phyloP scores from a whole-genome alignment of 75 land plant species.

The Adiantum capillusveneris region DNA sequence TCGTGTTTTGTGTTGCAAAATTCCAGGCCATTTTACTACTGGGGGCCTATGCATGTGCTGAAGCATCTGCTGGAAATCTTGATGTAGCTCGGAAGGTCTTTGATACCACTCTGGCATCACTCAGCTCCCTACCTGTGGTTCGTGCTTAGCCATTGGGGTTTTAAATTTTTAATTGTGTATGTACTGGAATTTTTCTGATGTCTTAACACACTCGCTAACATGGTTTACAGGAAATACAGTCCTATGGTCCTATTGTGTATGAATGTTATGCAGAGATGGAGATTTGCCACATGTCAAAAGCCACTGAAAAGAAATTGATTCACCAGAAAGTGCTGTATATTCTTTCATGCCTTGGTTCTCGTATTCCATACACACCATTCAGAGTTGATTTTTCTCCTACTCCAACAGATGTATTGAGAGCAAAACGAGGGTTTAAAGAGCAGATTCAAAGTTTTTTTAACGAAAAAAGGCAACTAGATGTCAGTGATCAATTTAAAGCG shows the following conservation, averaged over 20 bases:
- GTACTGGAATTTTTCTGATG: not conserved
- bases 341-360: slow-evolving; percentile 61
- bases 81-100: slow-evolving; percentile 84
- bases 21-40: slow-evolving; percentile 77
- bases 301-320: slow-evolving; percentile 10
- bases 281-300: slow-evolving; percentile 19
- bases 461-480: slow-evolving; percentile 44
- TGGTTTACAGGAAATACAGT: slow-evolving; percentile 45
- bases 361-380: slow-evolving; percentile 44
- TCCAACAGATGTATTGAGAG: slow-evolving; percentile 51
- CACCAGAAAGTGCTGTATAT: slow-evolving; percentile 57
- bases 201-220: not conserved
- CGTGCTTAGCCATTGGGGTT: not conserved
- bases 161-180: not conserved
- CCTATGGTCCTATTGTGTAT: slow-evolving; percentile 55
- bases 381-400: slow-evolving; percentile 26
- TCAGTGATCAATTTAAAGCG: slow-evolving; percentile 49
- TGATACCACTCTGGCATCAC: slow-evolving; percentile 77
- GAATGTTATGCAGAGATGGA: slow-evolving; percentile 84
- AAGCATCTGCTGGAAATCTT: slow-evolving; percentile 72
- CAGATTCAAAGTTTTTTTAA: slow-evolving; percentile 38
- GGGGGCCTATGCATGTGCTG: slow-evolving; percentile 79
- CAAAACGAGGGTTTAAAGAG: slow-evolving; percentile 82
- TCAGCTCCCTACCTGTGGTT: slow-evolving; percentile 57
- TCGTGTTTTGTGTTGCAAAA: no score